A percentile compares a stretch with the other conserved stretches of the same genome.
Evolutionary conservation across 1,284 basidiomycete genomes (phyloP).

Genomic region (Athelia sp.): DNA sequence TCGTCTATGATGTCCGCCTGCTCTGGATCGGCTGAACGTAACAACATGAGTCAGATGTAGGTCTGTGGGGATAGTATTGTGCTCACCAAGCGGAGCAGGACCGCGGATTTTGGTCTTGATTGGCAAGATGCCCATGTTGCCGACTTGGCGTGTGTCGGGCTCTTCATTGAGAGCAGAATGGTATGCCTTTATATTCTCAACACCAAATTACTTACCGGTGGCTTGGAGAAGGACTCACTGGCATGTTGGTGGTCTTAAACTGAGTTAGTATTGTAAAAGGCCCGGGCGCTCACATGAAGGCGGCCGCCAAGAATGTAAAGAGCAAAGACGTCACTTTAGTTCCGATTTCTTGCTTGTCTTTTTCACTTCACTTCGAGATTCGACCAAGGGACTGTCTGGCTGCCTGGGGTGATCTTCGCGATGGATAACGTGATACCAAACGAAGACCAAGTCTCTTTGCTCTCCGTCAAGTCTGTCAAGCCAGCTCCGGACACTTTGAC

Average conservation of each 20-base stretch:
- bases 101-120: conserved; percentile 91
- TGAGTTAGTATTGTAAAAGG: too few relatives aligned
- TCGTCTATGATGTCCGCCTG: conserved; percentile 94
- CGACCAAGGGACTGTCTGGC: too few relatives aligned
- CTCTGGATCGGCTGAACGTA: conserved; percentile 62
- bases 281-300: too few relatives aligned
- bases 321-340: too few relatives aligned
- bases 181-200: conserved; percentile 66
- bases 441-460: conserved; percentile 43
- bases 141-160: conserved; percentile 76
- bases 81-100: conserved; percentile 79
- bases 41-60: conserved; percentile 6
- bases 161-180: conserved; percentile 94
- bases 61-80: conserved; percentile 1
- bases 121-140: conserved; percentile 89
- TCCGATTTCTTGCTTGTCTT: too few relatives aligned
- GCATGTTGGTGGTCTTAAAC: neutral
- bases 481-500: conserved; percentile 68
- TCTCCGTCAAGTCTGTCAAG: conserved; percentile 41
- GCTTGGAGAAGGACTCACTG: neutral
- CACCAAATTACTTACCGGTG: conserved; percentile 5
- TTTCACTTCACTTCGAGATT: too few relatives aligned
- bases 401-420: too few relatives aligned
- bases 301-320: too few relatives aligned
- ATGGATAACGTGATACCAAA: conserved; percentile 5